These are phyloP conservation scores for Arabidopsis thaliana DNA, from an alignment of 345 rosid genomes.

Conservation along the genomic window TAIR10.1 NC_003074.8:7681001-7681500, in stretches of 20 bases:
- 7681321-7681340: conserved; percentile 59
- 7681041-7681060: conserved; percentile 52
- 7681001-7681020: conserved; percentile 36
- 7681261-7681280: conserved; percentile 53
- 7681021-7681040: conserved; percentile 57
- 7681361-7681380: conserved; percentile 23
- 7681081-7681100: neutral
- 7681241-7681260: conserved; percentile 37
- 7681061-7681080: conserved; percentile 32
- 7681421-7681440: conserved; percentile 41
- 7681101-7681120: neutral
- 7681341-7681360: conserved; percentile 53
- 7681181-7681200: conserved; percentile 42
- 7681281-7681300: conserved; percentile 53
- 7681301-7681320: conserved; percentile 55
- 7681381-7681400: neutral
- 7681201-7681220: neutral
- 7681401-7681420: conserved; percentile 40
- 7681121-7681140: conserved; percentile 49
- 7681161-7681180: conserved; percentile 39
- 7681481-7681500: conserved; percentile 22
- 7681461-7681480: conserved; percentile 34
- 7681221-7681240: conserved; percentile 35
- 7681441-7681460: neutral
- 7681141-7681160: conserved; percentile 46